phyloP scores from a whole-genome alignment of 2,329 filamentous ascomycete genomes.

The Paecilomyces variotii region DNA sequence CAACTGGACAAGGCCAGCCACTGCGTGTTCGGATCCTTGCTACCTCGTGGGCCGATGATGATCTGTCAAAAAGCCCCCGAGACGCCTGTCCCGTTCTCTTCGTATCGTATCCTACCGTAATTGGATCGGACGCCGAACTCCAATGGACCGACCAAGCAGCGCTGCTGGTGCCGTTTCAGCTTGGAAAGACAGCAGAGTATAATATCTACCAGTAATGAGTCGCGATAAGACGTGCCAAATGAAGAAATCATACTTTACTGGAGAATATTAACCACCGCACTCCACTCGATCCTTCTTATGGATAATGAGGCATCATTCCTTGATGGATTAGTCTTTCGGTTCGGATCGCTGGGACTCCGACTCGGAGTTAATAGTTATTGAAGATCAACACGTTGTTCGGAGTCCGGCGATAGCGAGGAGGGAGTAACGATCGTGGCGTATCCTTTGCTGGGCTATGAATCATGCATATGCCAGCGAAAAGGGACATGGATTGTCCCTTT shows the following conservation, averaged over 20 bases:
- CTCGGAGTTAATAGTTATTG: neutral
- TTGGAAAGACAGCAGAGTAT: too few species aligned
- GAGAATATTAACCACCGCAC: too few species aligned
- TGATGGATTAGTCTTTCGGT: neutral
- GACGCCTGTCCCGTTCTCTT: neutral
- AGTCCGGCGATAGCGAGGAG: neutral
- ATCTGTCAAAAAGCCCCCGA: neutral
- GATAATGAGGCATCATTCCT: neutral
- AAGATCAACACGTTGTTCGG: neutral
- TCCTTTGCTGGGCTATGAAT: neutral
- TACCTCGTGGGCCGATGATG: neutral
- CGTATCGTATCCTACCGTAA: neutral
- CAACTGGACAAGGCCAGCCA: neutral
- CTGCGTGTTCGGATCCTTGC: neutral
- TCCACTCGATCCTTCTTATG: neutral
- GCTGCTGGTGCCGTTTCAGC: neutral
- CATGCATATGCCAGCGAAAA: too few species aligned
- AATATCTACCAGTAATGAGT: too few species aligned
- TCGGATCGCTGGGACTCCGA: neutral
- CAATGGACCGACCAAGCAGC: neutral
- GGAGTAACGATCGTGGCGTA: neutral
- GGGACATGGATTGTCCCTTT: too few species aligned
- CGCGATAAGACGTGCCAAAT: neutral
- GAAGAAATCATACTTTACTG: too few species aligned
- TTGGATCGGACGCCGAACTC: neutral